phyloP scores from a whole-genome alignment of 2,329 filamentous ascomycete genomes.

The Tolypocladium endophyticum region DNA sequence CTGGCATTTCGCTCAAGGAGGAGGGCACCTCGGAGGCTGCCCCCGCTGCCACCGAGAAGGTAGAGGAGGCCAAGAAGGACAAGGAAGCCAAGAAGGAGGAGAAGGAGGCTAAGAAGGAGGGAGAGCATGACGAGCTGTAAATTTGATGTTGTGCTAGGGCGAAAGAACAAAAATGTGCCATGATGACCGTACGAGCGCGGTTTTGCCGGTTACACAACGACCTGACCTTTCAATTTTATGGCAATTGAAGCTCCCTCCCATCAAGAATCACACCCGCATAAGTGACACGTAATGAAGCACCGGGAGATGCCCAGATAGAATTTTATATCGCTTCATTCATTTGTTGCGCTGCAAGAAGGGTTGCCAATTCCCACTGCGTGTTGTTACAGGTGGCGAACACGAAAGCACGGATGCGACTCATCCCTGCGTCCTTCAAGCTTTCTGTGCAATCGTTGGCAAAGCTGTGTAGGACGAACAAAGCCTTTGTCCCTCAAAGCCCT shows the following conservation, averaged over 20 bases:
- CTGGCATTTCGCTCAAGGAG: conserved; percentile 50
- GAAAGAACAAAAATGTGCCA: conserved; percentile 12
- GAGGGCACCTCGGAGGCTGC: conserved; percentile 45
- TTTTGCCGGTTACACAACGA: conserved; percentile 13
- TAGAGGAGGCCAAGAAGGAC: conserved; percentile 33
- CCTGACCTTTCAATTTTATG: conserved; percentile 14
- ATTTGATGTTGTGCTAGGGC: conserved; percentile 18
- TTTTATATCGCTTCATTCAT: too few species aligned
- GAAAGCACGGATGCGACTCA: neutral
- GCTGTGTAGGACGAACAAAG: neutral
- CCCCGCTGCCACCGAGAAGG: conserved; percentile 38
- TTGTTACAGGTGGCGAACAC: neutral
- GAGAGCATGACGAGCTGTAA: conserved; percentile 68
- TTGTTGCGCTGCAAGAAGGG: neutral
- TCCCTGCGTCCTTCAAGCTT: neutral
- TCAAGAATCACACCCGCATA: neutral
- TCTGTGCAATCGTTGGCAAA: neutral
- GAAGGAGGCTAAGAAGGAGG: conserved; percentile 26
- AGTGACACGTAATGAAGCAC: neutral
- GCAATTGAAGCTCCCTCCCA: conserved; percentile 14
- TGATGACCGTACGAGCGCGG: conserved; percentile 22
- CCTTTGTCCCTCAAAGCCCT: neutral
- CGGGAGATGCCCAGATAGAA: neutral
- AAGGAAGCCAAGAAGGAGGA: conserved; percentile 26
- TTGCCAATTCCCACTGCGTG: neutral